Evolutionary conservation across 257 asterid genomes (phyloP).

Genomic region (Solanum chilense): DNA sequence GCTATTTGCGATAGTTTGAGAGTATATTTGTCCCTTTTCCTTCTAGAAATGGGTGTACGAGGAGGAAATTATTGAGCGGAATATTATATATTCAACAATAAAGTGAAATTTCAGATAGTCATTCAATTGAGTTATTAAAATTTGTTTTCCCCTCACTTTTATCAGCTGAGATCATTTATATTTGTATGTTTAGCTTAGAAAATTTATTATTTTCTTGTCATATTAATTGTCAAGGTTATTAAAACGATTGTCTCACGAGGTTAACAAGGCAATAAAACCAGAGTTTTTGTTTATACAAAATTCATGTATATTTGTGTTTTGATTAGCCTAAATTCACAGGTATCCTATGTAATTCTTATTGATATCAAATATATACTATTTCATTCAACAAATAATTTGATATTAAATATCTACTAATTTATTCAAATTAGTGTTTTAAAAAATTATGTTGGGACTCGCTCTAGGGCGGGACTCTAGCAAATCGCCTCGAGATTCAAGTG

Average conservation of each 20-base stretch:
- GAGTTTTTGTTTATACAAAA: neutral
- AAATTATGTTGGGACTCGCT: no score
- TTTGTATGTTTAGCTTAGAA: neutral
- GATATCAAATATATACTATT: neutral
- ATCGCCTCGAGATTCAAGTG: fast-evolving
- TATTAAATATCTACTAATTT: no score
- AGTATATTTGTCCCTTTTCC: neutral
- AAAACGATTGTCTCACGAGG: neutral
- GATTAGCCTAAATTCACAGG: neutral
- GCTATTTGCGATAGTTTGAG: neutral
- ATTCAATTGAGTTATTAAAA: neutral
- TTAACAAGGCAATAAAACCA: neutral
- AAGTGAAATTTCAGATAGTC: neutral
- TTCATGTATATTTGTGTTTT: neutral
- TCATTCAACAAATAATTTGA: neutral
- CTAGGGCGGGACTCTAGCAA: no score
- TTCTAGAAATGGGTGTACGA: neutral
- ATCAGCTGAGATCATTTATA: neutral
- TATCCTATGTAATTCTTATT: neutral
- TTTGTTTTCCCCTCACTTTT: neutral
- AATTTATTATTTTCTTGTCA: neutral
- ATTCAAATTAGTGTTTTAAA: no score
- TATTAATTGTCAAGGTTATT: neutral
- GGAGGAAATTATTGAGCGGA: neutral
- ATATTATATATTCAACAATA: neutral